Evolutionary conservation across 176 grass and related monocot species (phyloP).

Genomic region (Chrysopogon serrulatus): DNA sequence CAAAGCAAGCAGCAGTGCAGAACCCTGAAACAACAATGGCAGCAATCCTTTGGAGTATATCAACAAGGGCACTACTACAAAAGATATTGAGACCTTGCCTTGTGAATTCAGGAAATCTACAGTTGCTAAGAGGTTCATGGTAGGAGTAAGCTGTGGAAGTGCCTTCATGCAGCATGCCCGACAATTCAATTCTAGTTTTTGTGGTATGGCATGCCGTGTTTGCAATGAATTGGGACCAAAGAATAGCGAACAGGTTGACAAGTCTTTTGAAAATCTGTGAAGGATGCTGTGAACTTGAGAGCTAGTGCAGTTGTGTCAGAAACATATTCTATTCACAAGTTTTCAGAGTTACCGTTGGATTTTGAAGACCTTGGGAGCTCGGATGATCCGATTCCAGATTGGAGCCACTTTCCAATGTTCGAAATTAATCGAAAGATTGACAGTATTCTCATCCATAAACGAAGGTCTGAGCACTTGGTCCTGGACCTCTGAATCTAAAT

Average conservation of each 20-base stretch:
- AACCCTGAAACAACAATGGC: constrained; percentile 3
- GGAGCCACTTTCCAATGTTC: constrained; percentile 54
- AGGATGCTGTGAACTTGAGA: constrained; percentile 34
- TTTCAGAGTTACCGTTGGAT: constrained; percentile 27
- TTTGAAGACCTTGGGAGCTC: constrained; percentile 31
- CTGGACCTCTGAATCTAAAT: constrained; percentile 13
- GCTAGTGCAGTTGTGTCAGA: constrained; percentile 29
- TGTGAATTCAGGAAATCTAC: constrained; percentile 34
- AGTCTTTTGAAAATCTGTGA: too few species aligned
- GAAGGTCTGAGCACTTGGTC: not conserved
- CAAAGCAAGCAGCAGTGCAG: constrained; percentile 31
- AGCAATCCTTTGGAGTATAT: not conserved
- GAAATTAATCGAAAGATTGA: constrained; percentile 52
- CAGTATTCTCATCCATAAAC: constrained; percentile 39
- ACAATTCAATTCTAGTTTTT: constrained; percentile 14
- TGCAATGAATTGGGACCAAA: constrained; percentile 18
- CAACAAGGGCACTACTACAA: not conserved
- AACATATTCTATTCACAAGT: constrained; percentile 37
- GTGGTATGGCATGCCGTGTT: not conserved
- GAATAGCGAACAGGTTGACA: constrained; percentile 8
- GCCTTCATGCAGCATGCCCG: constrained; percentile 10
- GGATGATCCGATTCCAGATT: constrained; percentile 30
- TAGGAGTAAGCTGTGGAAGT: constrained; percentile 28
- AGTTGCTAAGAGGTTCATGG: constrained; percentile 35
- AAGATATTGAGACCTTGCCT: not conserved